Evolutionary conservation across 768 basidiomycete genomes (phyloP).

Genomic region (Paxillus rubicundulus): DNA sequence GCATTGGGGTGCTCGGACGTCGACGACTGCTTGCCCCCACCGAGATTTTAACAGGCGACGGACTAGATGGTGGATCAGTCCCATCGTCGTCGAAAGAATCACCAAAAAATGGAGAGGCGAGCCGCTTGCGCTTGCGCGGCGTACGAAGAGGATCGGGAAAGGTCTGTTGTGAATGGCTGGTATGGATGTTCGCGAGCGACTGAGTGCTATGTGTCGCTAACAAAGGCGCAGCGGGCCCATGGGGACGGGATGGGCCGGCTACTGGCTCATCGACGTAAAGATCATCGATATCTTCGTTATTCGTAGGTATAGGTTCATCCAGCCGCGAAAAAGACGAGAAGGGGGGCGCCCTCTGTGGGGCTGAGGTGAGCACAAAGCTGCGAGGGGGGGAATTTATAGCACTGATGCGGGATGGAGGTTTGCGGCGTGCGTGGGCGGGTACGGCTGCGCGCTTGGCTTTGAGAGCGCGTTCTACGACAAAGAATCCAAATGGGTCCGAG

Average conservation of each 20-base stretch:
- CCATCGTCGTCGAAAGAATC: constrained; percentile 7
- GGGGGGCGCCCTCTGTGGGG: constrained; percentile 13
- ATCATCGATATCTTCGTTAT: constrained; percentile 33
- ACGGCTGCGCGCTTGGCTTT: constrained; percentile 39
- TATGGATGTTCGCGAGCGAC: constrained; percentile 1
- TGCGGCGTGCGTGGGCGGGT: constrained; percentile 8
- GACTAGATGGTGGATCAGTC: constrained; percentile 21
- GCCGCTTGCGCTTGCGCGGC: constrained; percentile 28
- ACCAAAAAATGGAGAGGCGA: constrained; percentile 4
- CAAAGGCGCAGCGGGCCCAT: constrained; percentile 21
- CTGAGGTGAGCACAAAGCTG: constrained; percentile 15
- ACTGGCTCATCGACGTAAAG: constrained; percentile 34
- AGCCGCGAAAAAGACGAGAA: constrained; percentile 34
- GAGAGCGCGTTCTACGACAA: constrained; percentile 51
- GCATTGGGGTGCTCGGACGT: not conserved
- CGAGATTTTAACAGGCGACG: constrained; percentile 32
- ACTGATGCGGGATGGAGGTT: constrained; percentile 9
- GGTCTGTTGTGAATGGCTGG: constrained; percentile 10
- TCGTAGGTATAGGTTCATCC: constrained; percentile 33
- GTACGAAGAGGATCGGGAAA: constrained; percentile 30
- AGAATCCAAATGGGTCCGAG: constrained; percentile 59
- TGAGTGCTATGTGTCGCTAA: constrained; percentile 21
- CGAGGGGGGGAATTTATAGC: constrained; percentile 19
- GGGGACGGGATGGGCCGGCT: constrained; percentile 24
- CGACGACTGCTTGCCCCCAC: constrained; percentile 1